These are phyloP conservation scores for Paraconiothyrium sp. DNA, from an alignment of 2,329 filamentous ascomycete species.

Conservation along the genomic window DNA sequence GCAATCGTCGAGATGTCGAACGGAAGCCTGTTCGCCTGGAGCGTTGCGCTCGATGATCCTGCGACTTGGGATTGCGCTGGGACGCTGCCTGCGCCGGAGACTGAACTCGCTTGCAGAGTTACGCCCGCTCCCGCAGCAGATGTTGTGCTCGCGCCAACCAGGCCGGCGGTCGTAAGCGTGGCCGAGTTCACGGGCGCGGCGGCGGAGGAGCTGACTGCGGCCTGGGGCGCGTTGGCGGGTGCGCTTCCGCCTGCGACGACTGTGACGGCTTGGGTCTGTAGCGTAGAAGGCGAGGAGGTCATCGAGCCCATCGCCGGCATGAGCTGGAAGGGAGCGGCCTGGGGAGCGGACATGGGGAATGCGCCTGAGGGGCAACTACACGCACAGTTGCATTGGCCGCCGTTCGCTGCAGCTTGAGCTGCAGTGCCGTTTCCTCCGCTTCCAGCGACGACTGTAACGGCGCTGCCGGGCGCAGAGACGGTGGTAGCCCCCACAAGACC, in stretches of 20 bases:
- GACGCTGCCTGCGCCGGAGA: conserved; percentile 14
- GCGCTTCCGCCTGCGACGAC: conserved; percentile 32
- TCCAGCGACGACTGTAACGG: conserved; percentile 35
- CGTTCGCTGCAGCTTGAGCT: conserved; percentile 21
- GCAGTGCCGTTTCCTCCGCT: conserved; percentile 12
- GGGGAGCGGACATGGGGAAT: conserved; percentile 43
- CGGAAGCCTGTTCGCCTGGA: conserved; percentile 34
- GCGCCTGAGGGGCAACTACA: conserved; percentile 41
- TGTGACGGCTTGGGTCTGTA: conserved; percentile 38
- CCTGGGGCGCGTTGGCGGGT: conserved; percentile 21
- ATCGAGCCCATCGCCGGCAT: conserved; percentile 26
- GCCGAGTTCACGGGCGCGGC: conserved; percentile 32
- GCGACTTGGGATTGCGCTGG: conserved; percentile 38
- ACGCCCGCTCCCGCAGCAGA: conserved; percentile 30
- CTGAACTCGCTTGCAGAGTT: conserved; percentile 29
- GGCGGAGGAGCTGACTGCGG: conserved; percentile 22
- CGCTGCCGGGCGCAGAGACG: background rate
- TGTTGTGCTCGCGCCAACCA: conserved; percentile 28
- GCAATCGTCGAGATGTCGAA: conserved; percentile 48
- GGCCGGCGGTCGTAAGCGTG: conserved; percentile 29
- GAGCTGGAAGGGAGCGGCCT: conserved; percentile 40
- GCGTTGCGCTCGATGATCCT: conserved; percentile 18
- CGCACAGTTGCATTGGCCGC: conserved; percentile 38
- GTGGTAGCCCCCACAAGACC: conserved; percentile 20
- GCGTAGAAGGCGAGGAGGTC: conserved; percentile 24